Percentiles rank a stretch among this genome's conserved stretches.
Conservation (phyloP, 257 asterid genomes). For the Salvia splendens region DNA sequence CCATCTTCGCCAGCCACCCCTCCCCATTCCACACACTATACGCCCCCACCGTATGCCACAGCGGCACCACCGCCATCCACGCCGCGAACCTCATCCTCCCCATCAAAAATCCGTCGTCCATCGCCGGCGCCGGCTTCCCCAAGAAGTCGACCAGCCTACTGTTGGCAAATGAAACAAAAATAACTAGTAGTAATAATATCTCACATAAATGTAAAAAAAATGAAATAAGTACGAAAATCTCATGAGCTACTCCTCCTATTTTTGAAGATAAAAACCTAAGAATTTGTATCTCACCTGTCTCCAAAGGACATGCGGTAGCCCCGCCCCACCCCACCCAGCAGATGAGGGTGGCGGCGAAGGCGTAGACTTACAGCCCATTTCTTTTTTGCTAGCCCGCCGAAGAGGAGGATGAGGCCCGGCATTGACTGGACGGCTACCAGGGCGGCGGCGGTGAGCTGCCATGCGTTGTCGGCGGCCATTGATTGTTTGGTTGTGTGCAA, state of each 20-base stretch:
- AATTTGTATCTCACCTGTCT: no score
- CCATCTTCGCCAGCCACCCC: slow-evolving; percentile 61
- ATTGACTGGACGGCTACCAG: slow-evolving; percentile 59
- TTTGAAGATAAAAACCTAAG: no score
- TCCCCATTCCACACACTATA: slow-evolving; percentile 57
- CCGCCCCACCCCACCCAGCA: slow-evolving; percentile 73
- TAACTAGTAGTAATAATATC: no score
- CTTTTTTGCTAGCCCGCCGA: slow-evolving; percentile 51
- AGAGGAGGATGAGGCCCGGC: slow-evolving; percentile 56
- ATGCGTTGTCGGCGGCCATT: slow-evolving; percentile 57
- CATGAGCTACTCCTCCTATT: no score
- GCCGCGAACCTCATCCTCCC: slow-evolving; percentile 61
- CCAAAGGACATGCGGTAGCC: slow-evolving; percentile 56
- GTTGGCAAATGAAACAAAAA: no score
- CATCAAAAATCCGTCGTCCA: slow-evolving; percentile 43
- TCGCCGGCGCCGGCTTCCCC: slow-evolving; percentile 48
- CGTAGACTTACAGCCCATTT: slow-evolving; percentile 63
- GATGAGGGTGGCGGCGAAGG: slow-evolving; percentile 48
- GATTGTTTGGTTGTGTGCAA: background rate
- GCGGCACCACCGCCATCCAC: slow-evolving; percentile 64
- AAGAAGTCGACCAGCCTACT: no score
- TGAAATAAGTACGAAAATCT: no score
- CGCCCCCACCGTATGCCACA: slow-evolving; percentile 65
- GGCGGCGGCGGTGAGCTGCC: slow-evolving; percentile 65
- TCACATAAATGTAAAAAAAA: no score